These are phyloP conservation scores for Podospora comata DNA, from an alignment of 495 filamentous ascomycete species.

Conservation along the genomic window DNA sequence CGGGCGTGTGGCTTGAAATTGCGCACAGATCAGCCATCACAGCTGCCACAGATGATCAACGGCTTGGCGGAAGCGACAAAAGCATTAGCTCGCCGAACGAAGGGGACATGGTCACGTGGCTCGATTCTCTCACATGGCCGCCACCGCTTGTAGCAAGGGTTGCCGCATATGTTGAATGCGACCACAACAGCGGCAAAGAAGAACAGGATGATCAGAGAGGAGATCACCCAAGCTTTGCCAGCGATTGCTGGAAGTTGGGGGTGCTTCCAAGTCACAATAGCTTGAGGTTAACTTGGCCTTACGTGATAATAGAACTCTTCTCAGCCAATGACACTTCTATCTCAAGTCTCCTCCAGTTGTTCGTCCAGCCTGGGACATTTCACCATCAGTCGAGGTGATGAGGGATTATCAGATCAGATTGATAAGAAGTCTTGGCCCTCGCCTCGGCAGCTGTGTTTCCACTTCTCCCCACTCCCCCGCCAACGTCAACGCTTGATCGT, in stretches of 20 bases:
- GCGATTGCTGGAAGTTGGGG: background rate
- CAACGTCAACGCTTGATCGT: background rate
- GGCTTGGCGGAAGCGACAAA: background rate
- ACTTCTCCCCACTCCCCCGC: background rate
- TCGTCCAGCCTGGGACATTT: slow-evolving; percentile 1
- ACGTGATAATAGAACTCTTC: background rate
- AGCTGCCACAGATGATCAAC: background rate
- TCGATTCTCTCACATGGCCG: background rate
- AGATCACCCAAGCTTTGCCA: background rate
- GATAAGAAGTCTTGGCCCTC: slow-evolving; percentile 21
- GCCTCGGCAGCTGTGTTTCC: background rate
- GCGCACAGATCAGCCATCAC: background rate
- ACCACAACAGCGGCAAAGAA: background rate
- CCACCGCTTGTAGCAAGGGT: background rate
- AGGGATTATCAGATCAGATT: slow-evolving; percentile 12
- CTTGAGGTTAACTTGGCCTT: background rate
- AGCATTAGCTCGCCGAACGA: background rate
- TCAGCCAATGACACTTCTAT: background rate
- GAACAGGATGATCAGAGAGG: background rate
- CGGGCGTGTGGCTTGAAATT: background rate
- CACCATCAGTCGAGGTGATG: background rate
- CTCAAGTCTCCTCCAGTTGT: background rate
- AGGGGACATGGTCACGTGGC: background rate
- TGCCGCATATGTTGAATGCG: background rate
- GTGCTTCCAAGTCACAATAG: background rate